Percentiles rank a stretch among this genome's conserved stretches.
These are phyloP conservation scores for Scutellaria barbata DNA, from an alignment of 257 asterid species.

Conservation along the genomic window DNA sequence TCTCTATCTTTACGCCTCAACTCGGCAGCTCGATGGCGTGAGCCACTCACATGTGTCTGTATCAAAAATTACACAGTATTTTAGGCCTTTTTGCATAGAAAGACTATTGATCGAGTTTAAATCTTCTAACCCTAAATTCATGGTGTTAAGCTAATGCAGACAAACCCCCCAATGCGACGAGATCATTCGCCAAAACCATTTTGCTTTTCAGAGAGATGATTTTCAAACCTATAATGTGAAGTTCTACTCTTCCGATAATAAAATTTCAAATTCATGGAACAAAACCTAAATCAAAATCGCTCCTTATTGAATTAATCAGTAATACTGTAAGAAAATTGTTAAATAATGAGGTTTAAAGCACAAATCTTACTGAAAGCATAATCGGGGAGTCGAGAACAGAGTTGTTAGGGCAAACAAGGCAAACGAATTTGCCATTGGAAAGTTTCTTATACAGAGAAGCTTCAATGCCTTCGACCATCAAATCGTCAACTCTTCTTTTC, in stretches of 20 bases:
- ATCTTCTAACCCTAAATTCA: background rate
- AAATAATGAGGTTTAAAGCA: background rate
- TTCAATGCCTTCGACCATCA: conserved; percentile 54
- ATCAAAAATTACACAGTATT: conserved; percentile 16
- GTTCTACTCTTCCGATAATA: background rate
- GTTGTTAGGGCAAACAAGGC: conserved; percentile 63
- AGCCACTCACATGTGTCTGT: conserved; percentile 65
- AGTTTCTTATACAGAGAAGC: conserved; percentile 62
- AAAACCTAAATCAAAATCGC: background rate
- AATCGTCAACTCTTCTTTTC: conserved; percentile 73
- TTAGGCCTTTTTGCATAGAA: background rate
- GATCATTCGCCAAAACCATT: conserved; percentile 10
- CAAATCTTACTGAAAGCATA: conserved; percentile 57
- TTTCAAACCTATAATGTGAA: background rate
- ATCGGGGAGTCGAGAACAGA: conserved; percentile 72
- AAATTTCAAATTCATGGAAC: background rate
- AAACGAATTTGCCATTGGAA: conserved; percentile 64
- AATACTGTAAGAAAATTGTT: too few relatives aligned
- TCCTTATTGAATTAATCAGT: background rate
- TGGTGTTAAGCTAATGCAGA: background rate
- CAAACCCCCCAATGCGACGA: background rate
- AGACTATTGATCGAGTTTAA: background rate
- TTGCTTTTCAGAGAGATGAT: background rate
- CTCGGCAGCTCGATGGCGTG: conserved; percentile 63
- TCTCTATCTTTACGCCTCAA: conserved; percentile 53